Evolutionary conservation across 352 stramenopile species (phyloP).

Genomic region (Globisporangium solare): DNA sequence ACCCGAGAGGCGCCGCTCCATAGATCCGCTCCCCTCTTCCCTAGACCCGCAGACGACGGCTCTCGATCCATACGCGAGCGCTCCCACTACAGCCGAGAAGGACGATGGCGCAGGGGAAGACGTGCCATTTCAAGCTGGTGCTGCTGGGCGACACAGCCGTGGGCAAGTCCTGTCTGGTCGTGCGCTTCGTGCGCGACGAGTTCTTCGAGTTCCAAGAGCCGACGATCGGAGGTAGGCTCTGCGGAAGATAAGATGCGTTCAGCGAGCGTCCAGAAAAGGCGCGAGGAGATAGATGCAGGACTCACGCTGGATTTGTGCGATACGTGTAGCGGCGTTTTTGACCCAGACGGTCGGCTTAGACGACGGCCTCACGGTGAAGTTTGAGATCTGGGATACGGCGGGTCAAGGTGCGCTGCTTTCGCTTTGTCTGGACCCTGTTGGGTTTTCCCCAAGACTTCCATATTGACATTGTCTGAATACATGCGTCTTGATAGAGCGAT

Average conservation of each 20-base stretch:
- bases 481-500: slow-evolving; percentile 71
- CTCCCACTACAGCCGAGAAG: not conserved
- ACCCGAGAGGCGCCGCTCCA: not conserved
- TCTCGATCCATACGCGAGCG: too few relatives aligned
- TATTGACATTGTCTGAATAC: too few relatives aligned
- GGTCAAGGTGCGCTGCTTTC: slow-evolving; percentile 78
- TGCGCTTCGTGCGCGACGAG: slow-evolving; percentile 98
- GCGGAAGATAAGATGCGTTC: too few relatives aligned
- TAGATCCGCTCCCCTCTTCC: too few relatives aligned
- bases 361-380: slow-evolving; percentile 98
- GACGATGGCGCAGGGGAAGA: slow-evolving; percentile 82
- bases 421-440: not conserved
- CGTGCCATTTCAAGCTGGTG: slow-evolving; percentile 99
- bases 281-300: slow-evolving; percentile 3
- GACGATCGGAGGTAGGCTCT: slow-evolving; percentile 88
- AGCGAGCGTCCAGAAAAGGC: not conserved
- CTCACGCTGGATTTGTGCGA: slow-evolving; percentile 1
- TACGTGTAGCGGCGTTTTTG: slow-evolving; percentile 89
- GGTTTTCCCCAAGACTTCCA: too few relatives aligned
- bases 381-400: slow-evolving; percentile 99
- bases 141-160: slow-evolving; percentile 99
- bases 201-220: slow-evolving; percentile 99
- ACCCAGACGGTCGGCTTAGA: slow-evolving; percentile 98
- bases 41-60: too few relatives aligned
- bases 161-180: slow-evolving; percentile 99